Conservation (phyloP, 345 rosid genomes). For the Limnanthes douglasii region DNA sequence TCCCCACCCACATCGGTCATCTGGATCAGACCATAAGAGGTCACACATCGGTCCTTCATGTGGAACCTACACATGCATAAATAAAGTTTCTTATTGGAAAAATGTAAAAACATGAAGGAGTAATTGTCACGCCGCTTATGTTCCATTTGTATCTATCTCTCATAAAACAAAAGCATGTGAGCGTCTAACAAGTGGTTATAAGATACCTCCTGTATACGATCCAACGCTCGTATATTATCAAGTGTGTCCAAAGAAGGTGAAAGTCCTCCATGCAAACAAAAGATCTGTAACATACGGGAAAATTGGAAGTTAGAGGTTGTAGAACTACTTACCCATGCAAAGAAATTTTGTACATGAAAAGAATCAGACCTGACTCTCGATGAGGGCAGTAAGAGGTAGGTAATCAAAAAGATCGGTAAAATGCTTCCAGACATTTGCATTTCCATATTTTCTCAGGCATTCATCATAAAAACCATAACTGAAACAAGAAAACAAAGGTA, state of each 20-base stretch:
- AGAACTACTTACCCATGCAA: constrained; percentile 2
- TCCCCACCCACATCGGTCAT: constrained; percentile 96
- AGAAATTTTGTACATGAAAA: not conserved
- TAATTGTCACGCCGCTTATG: no score
- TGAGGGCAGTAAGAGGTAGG: constrained; percentile 85
- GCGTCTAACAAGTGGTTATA: not conserved
- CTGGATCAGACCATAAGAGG: constrained; percentile 96
- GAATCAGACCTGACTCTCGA: constrained; percentile 74
- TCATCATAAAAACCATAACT: constrained; percentile 96
- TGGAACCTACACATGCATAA: constrained; percentile 41
- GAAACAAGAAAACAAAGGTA: constrained; percentile 10
- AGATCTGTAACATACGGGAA: constrained; percentile 25
- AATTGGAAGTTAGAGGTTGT: constrained; percentile 3
- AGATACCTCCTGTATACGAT: constrained; percentile 86
- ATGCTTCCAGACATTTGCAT: constrained; percentile 92
- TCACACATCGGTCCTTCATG: constrained; percentile 99
- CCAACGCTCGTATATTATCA: constrained; percentile 83
- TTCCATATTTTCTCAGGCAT: constrained; percentile 91
- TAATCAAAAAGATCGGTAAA: constrained; percentile 89
- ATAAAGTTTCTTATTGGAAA: not conserved
- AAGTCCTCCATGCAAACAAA: constrained; percentile 94
- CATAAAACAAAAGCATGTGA: no score
- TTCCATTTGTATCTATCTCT: no score
- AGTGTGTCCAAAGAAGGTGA: constrained; percentile 90
- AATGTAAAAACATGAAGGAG: no score